Conservation (phyloP, 495 filamentous ascomycete genomes). For the Pyronema domesticum region DNA sequence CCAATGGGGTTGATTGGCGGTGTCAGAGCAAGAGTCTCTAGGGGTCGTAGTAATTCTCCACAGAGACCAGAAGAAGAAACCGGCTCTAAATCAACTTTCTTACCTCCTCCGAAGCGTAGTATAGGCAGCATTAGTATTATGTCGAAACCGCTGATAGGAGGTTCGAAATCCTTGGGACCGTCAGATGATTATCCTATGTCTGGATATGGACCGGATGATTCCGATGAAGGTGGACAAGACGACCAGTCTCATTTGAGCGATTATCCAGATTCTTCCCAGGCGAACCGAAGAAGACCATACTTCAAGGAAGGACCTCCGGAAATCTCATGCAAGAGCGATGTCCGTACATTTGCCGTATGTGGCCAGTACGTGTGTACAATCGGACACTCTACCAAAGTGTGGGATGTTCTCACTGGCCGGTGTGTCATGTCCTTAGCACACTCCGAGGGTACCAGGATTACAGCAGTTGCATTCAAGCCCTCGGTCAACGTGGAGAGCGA, state of each 20-base stretch:
- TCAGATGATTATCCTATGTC: not conserved
- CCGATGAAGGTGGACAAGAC: constrained; percentile 22
- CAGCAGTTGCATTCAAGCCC: constrained; percentile 73
- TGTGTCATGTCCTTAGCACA: constrained; percentile 63
- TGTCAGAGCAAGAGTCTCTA: constrained; percentile 16
- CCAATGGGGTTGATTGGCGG: constrained; percentile 10
- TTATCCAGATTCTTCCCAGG: constrained; percentile 69
- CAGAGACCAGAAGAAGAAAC: constrained; percentile 6
- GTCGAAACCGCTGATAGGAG: constrained; percentile 2
- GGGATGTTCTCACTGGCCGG: constrained; percentile 69
- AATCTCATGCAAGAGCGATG: constrained; percentile 71
- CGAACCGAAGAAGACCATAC: constrained; percentile 67
- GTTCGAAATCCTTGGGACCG: not conserved
- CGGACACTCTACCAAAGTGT: constrained; percentile 66
- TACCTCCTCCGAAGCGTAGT: constrained; percentile 15
- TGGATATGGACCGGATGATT: constrained; percentile 22
- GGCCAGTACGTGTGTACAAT: constrained; percentile 75
- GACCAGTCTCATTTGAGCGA: constrained; percentile 29
- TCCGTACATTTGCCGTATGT: constrained; percentile 66
- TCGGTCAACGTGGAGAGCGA: constrained; percentile 55
- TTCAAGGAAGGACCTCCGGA: constrained; percentile 50
- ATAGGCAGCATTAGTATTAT: constrained; percentile 4
- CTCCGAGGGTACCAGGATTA: constrained; percentile 57
- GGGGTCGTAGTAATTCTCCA: constrained; percentile 23
- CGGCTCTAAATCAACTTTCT: constrained; percentile 9